Percentiles rank a stretch among this genome's conserved stretches.
Conservation (phyloP, 768 basidiomycete species). For the Termitomyces bulborhizus region DNA sequence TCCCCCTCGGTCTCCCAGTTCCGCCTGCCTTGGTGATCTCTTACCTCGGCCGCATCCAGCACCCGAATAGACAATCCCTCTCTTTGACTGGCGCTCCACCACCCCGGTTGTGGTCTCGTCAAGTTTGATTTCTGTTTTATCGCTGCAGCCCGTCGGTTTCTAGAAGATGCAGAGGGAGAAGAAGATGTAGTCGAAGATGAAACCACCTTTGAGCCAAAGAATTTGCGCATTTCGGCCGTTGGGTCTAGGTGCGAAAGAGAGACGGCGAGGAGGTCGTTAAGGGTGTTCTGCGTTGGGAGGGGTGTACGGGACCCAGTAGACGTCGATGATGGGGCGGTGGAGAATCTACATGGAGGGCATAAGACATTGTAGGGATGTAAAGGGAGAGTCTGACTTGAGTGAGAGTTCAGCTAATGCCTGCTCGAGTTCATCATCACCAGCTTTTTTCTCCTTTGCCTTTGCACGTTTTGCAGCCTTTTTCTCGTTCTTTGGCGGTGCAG, state of each 20-base stretch:
- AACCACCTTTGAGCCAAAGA: constrained; percentile 91
- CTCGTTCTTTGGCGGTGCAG: constrained; percentile 29
- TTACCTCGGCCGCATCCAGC: constrained; percentile 49
- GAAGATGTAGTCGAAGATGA: constrained; percentile 38
- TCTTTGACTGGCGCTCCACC: constrained; percentile 65
- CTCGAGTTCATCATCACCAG: constrained; percentile 74
- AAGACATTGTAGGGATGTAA: neutral
- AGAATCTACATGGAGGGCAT: constrained; percentile 32
- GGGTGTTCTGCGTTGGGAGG: constrained; percentile 26
- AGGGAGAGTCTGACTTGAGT: constrained; percentile 44
- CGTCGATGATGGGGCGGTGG: constrained; percentile 32
- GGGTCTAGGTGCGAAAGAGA: constrained; percentile 77
- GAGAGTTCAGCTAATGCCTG: constrained; percentile 81
- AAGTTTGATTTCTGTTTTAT: constrained; percentile 56
- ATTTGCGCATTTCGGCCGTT: constrained; percentile 86
- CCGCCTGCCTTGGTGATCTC: constrained; percentile 33
- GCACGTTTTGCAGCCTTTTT: constrained; percentile 61
- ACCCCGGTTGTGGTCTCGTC: constrained; percentile 67
- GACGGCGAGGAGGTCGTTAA: constrained; percentile 58
- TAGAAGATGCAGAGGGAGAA: constrained; percentile 27
- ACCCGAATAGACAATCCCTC: constrained; percentile 68
- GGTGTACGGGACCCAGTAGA: constrained; percentile 16
- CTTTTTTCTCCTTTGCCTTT: constrained; percentile 60
- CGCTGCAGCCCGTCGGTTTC: constrained; percentile 22
- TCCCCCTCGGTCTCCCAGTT: constrained; percentile 20